phyloP scores from a whole-genome alignment of 306 rosid species.

The Rubus parviflorus region DNA sequence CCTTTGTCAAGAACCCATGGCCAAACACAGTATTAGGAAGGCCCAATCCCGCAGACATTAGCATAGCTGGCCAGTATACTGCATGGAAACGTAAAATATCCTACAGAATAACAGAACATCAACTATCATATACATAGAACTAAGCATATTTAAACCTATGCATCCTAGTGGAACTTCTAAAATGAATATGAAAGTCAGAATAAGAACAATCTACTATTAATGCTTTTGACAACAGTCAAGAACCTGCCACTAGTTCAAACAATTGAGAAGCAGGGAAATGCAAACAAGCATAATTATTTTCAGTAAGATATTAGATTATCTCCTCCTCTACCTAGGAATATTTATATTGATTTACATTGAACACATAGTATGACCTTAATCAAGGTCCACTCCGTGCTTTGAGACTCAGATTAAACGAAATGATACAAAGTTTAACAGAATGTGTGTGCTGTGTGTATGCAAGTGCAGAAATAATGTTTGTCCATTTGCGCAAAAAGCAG shows the following conservation, averaged over 20 bases:
- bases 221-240: not conserved
- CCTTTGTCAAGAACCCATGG: constrained; percentile 98
- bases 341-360: not conserved
- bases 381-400: not conserved
- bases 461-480: not conserved
- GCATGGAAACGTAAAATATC: constrained; percentile 98
- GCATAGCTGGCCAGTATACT: constrained; percentile 99
- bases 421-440: not conserved
- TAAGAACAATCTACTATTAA: not conserved
- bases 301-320: not conserved
- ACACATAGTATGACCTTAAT: not conserved
- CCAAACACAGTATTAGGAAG: constrained; percentile 97
- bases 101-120: constrained; percentile 37
- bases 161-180: not conserved
- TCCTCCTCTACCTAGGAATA: not conserved
- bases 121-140: constrained; percentile 16
- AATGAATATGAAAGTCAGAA: not conserved
- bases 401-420: not conserved
- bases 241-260: not conserved
- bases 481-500: not conserved
- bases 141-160: not conserved
- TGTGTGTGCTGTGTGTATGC: not conserved
- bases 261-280: not conserved
- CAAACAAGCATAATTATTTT: not conserved
- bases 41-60: constrained; percentile 85